Evolutionary conservation across 495 filamentous ascomycete species (phyloP), one percentile per base, ranked within the genome.

Genomic region (Tetracladium marchalianum): DNA sequence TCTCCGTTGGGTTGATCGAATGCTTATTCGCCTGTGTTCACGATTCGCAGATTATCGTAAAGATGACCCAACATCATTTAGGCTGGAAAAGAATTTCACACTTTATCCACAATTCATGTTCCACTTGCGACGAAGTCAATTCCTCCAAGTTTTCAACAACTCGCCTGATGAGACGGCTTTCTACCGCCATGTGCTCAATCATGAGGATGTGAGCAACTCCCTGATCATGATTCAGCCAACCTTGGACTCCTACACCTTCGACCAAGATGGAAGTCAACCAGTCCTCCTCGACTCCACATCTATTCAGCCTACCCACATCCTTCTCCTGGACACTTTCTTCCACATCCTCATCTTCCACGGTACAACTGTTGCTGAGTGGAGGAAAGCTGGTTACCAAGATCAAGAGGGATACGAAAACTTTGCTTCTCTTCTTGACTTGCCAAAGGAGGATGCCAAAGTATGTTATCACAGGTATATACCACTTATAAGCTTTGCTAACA

Each of bases 71-170:
- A 89, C 92, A 15, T 99, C 93, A 2, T 99, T 99, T 77, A 77
- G 93, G 33, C 69, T 99, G 50, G 93, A 99, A 62, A 96, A 96
- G 80, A 97, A 99, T 70, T 97, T 99, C 60, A 95, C 92, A 0
- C 76, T 99, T 15, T 99, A 99, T 56, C 93, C 93, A 31, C 93
- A 99, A 66, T 99, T 99, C 69, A 97, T 99, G 93, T 99, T 97
- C 74, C 93, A 99, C 62, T 74, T 99, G 49, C 84, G 93, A 43
- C 79, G 93, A 60, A 93, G 85, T 58, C 93, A 99, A 65, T 99
- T 99, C 70, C 68, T 99, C 56, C 93, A 99, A 60, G 90, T 99
- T 40, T 99, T 99, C 74, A 99, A 99, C 70, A 97, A 96, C 66
- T 96, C 90, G 0, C 93, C 93, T 11, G 93, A 99, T 56, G 93